phyloP scores from a whole-genome alignment of 208 protist species.

The Blechomonas ayalai region DNA sequence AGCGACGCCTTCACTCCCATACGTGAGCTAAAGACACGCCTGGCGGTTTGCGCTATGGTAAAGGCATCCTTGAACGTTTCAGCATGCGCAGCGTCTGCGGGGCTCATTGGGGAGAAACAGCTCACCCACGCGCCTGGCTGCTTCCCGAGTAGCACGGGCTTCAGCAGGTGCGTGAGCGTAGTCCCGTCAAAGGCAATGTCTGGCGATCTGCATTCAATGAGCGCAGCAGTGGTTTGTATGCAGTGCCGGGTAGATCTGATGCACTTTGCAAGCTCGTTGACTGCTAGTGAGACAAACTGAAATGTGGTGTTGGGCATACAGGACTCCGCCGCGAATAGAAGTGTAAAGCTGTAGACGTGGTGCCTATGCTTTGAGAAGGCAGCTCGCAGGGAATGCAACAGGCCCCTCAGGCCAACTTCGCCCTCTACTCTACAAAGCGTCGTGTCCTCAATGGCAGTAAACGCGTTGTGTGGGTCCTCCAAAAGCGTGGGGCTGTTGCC shows the following conservation, averaged over 20 bases:
- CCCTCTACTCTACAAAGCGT: slow-evolving; percentile 11
- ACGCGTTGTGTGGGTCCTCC: slow-evolving; percentile 53
- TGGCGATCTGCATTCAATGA: slow-evolving; percentile 50
- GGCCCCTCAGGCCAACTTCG: not conserved
- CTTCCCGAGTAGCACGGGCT: slow-evolving; percentile 50
- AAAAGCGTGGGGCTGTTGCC: slow-evolving; percentile 45
- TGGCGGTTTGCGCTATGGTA: slow-evolving; percentile 43
- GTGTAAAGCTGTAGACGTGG: slow-evolving; percentile 58
- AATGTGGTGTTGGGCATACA: slow-evolving; percentile 54
- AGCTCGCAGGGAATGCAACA: slow-evolving; percentile 11
- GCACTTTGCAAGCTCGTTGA: slow-evolving; percentile 36
- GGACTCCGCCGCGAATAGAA: slow-evolving; percentile 19
- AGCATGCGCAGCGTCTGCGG: slow-evolving; percentile 10
- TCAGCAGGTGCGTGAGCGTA: slow-evolving; percentile 58
- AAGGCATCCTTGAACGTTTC: slow-evolving; percentile 77
- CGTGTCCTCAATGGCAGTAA: slow-evolving; percentile 60
- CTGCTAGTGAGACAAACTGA: slow-evolving; percentile 66
- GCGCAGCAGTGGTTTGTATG: slow-evolving; percentile 38
- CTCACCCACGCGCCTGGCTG: slow-evolving; percentile 66
- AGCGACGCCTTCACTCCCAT: slow-evolving; percentile 12
- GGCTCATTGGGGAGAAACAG: slow-evolving; percentile 50
- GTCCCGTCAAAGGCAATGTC: slow-evolving; percentile 42
- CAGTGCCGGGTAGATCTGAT: slow-evolving; percentile 68
- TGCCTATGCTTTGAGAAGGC: slow-evolving; percentile 14
- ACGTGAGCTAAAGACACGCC: slow-evolving; percentile 39